These are phyloP conservation scores for Euphrasia arctica DNA, from an alignment of 305 asterid species.

Conservation along the genomic window DNA sequence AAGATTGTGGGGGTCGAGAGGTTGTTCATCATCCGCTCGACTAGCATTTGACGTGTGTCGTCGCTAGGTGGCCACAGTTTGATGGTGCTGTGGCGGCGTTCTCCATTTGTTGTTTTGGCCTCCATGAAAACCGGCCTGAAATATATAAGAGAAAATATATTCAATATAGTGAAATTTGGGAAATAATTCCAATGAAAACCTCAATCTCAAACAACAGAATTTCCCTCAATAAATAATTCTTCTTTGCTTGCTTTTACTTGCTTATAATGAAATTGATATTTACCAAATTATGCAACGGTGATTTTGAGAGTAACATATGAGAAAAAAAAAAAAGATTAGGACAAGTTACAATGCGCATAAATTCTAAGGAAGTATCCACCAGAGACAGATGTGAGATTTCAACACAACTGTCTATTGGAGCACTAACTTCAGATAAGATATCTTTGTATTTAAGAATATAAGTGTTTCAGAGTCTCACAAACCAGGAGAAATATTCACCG, in stretches of 20 bases:
- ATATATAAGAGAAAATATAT: constrained; percentile 7
- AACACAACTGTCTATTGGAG: too few species aligned
- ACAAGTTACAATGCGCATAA: background rate
- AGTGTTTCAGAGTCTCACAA: background rate
- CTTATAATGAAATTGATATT: background rate
- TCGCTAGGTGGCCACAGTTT: constrained; percentile 98
- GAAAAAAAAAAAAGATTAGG: background rate
- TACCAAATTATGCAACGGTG: background rate
- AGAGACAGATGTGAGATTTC: too few species aligned
- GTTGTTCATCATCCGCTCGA: constrained; percentile 74
- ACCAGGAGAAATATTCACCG: background rate
- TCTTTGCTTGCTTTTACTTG: background rate
- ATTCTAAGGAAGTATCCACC: background rate
- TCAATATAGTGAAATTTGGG: background rate
- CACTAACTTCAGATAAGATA: too few species aligned
- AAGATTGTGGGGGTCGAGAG: constrained; percentile 84
- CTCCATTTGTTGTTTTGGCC: constrained; percentile 45
- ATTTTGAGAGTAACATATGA: too few species aligned
- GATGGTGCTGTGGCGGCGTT: constrained; percentile 59
- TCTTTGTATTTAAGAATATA: background rate
- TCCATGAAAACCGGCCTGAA: constrained; percentile 56
- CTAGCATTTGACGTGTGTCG: constrained; percentile 69
- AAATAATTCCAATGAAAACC: background rate
- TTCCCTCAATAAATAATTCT: background rate
- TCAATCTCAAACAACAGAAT: background rate